A percentile compares a stretch with the other conserved stretches of the same genome.
These are phyloP conservation scores for Ceratocystis lukuohia DNA, from an alignment of 2,329 filamentous ascomycete species.

Conservation along the genomic window DNA sequence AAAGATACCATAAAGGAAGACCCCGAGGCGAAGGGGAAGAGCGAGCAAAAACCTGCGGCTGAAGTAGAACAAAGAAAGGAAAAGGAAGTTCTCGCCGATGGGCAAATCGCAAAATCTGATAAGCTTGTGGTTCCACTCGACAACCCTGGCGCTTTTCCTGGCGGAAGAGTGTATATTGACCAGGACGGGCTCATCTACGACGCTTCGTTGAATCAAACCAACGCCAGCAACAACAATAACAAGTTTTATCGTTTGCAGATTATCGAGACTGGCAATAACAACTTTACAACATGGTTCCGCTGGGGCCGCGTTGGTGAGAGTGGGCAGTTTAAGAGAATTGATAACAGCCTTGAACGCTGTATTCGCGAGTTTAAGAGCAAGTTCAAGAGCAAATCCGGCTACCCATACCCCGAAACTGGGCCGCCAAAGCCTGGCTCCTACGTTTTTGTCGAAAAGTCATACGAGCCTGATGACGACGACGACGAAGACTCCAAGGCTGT, in stretches of 20 bases:
- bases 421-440: constrained; percentile 56
- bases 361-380: constrained; percentile 43
- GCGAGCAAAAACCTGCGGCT: constrained; percentile 23
- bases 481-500: constrained; percentile 29
- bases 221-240: constrained; percentile 59
- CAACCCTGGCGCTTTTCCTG: constrained; percentile 29
- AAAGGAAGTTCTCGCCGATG: constrained; percentile 30
- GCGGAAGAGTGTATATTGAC: constrained; percentile 51
- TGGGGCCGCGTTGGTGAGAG: constrained; percentile 65
- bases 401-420: constrained; percentile 40
- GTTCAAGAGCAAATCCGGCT: constrained; percentile 49
- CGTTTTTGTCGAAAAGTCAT: constrained; percentile 66
- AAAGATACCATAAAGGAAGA: constrained; percentile 17
- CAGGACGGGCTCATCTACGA: constrained; percentile 57
- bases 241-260: constrained; percentile 71
- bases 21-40: constrained; percentile 21
- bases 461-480: constrained; percentile 52
- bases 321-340: constrained; percentile 37
- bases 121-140: constrained; percentile 39
- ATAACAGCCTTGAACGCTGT: constrained; percentile 32
- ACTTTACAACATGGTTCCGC: constrained; percentile 46
- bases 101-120: constrained; percentile 35
- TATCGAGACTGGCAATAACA: constrained; percentile 19
- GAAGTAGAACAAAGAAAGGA: constrained; percentile 25
- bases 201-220: constrained; percentile 66